Evolutionary conservation across 345 rosid species (phyloP).

Genomic region (Rhodomyrtus tomentosa): DNA sequence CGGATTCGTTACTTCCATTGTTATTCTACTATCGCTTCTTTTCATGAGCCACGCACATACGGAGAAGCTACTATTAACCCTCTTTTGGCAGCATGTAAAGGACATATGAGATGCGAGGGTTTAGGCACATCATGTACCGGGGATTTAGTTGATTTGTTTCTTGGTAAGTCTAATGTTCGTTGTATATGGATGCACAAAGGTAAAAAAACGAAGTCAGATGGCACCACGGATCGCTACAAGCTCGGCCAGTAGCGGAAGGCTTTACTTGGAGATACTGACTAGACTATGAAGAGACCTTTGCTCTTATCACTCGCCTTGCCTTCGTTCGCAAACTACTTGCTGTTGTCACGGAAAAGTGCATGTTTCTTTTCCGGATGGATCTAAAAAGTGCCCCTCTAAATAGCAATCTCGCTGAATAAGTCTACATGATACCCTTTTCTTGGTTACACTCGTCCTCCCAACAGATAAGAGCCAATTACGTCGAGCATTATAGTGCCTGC

Average conservation of each 20-base stretch:
- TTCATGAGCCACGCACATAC: no score
- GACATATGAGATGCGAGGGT: no score
- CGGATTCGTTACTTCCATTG: no score
- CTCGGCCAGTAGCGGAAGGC: not conserved
- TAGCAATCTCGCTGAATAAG: not conserved
- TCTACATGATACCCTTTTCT: not conserved
- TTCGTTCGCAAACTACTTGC: accelerated
- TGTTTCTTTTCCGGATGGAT: not conserved
- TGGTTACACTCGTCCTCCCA: not conserved
- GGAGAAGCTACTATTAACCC: no score
- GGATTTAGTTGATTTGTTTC: no score
- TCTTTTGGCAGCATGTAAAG: no score
- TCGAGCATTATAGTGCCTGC: not conserved
- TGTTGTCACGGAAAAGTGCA: not conserved
- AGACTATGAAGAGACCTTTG: not conserved
- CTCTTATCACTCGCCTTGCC: no score
- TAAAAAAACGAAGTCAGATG: not conserved
- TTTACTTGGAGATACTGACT: not conserved
- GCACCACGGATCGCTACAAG: not conserved
- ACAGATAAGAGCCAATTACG: accelerated
- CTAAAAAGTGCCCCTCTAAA: not conserved
- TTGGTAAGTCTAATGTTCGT: no score
- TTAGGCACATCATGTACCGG: no score
- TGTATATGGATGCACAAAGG: no score
- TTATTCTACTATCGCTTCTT: no score